phyloP scores from a whole-genome alignment of 352 stramenopile species.

The Globisporangium spiculum region DNA sequence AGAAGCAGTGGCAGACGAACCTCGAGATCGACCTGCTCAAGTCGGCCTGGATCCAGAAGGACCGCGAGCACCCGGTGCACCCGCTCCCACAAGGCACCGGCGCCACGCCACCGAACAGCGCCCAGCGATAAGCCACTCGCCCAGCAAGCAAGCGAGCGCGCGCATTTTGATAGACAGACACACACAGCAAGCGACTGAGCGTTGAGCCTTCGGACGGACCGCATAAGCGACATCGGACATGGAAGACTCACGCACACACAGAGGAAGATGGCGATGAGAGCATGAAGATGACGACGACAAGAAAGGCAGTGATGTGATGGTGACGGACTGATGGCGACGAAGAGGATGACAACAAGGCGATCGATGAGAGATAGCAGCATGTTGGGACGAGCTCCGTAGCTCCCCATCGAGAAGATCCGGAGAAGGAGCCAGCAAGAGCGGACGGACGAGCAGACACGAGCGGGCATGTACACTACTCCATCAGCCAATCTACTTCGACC shows the following conservation, averaged over 20 bases:
- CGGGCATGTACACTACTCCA: conserved; percentile 8
- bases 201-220: not conserved
- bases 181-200: not conserved
- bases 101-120: conserved; percentile 3
- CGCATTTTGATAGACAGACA: conserved; percentile 3
- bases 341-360: not conserved
- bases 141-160: not conserved
- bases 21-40: conserved; percentile 64
- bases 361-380: not conserved
- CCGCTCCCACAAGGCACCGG: conserved; percentile 8
- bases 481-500: not conserved
- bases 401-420: not conserved
- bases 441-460: not conserved
- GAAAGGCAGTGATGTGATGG: not conserved
- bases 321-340: not conserved
- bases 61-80: conserved; percentile 32
- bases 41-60: conserved; percentile 59
- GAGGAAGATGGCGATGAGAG: not conserved
- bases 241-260: not conserved
- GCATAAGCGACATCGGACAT: not conserved
- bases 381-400: not conserved
- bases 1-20: conserved; percentile 64
- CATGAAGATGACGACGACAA: not conserved
- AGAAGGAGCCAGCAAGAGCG: not conserved
- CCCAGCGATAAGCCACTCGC: conserved; percentile 1